A percentile compares a stretch with the other conserved stretches of the same genome.
Conservation (phyloP, 495 filamentous ascomycete species). For the Cladorrhinum samala region DNA sequence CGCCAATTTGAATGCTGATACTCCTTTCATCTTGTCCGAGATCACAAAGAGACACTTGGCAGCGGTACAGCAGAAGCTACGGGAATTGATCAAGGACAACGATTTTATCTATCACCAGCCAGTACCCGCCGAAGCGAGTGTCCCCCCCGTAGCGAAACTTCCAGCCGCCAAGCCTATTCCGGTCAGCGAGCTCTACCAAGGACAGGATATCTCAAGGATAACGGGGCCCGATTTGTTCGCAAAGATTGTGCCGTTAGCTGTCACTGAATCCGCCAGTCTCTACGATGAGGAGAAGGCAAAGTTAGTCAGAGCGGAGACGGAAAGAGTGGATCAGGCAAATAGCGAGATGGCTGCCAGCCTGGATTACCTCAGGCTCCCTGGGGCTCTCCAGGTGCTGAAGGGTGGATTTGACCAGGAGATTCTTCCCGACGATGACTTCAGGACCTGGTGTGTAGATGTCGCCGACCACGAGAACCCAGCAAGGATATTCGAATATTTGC, state of each 20-base stretch:
- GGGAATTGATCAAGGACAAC: slow-evolving; percentile 80
- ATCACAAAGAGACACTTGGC: slow-evolving; percentile 75
- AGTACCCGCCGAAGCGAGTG: slow-evolving; percentile 74
- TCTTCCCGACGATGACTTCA: slow-evolving; percentile 82
- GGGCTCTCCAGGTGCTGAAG: slow-evolving; percentile 83
- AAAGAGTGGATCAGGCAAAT: slow-evolving; percentile 83
- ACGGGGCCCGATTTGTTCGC: slow-evolving; percentile 97
- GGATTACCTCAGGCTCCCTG: slow-evolving; percentile 87
- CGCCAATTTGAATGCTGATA: slow-evolving; percentile 78
- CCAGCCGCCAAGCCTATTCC: slow-evolving; percentile 97
- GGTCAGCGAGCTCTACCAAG: slow-evolving; percentile 92
- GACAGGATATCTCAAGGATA: slow-evolving; percentile 93
- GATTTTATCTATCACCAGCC: slow-evolving; percentile 97
- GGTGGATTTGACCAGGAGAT: slow-evolving; percentile 88
- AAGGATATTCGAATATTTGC: slow-evolving; percentile 69
- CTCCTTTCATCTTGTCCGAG: slow-evolving; percentile 64
- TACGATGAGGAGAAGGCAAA: slow-evolving; percentile 99
- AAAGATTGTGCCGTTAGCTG: slow-evolving; percentile 91
- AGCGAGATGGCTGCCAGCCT: slow-evolving; percentile 93
- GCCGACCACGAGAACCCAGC: slow-evolving; percentile 68
- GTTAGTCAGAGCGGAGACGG: slow-evolving; percentile 85
- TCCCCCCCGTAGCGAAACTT: slow-evolving; percentile 79
- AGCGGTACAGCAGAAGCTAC: slow-evolving; percentile 72
- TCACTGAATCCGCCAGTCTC: slow-evolving; percentile 92
- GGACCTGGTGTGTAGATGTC: slow-evolving; percentile 87